Percentiles rank a stretch among this genome's conserved stretches.
These are phyloP conservation scores for Whalleya microplaca DNA, from an alignment of 2,329 filamentous ascomycete species.

Conservation along the genomic window DNA sequence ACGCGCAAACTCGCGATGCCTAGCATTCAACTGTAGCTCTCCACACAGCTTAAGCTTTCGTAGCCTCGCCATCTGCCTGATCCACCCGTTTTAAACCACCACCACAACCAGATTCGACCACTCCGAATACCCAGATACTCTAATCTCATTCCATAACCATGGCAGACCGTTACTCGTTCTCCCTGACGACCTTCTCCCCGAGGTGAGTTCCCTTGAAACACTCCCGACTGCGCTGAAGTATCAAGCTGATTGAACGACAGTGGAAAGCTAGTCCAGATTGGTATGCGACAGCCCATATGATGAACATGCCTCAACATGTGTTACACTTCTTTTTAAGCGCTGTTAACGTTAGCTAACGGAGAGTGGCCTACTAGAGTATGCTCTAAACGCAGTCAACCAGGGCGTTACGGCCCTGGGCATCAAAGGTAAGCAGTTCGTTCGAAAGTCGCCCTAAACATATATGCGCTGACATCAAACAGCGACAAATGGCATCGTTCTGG, in stretches of 20 bases:
- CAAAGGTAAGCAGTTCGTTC: slow-evolving; percentile 69
- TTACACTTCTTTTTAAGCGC: slow-evolving; percentile 29
- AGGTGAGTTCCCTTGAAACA: slow-evolving; percentile 67
- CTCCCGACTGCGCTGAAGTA: slow-evolving; percentile 38
- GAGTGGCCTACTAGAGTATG: slow-evolving; percentile 74
- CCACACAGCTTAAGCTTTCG: slow-evolving; percentile 24
- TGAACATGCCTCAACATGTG: slow-evolving; percentile 12
- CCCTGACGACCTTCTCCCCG: slow-evolving; percentile 97
- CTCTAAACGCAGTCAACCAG: slow-evolving; percentile 98
- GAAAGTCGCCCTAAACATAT: background rate
- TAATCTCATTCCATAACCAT: slow-evolving; percentile 55
- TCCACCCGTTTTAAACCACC: slow-evolving; percentile 11
- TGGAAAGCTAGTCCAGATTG: slow-evolving; percentile 99
- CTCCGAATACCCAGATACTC: slow-evolving; percentile 11
- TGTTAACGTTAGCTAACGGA: slow-evolving; percentile 14
- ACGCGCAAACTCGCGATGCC: slow-evolving; percentile 37
- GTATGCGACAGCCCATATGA: slow-evolving; percentile 49
- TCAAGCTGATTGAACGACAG: slow-evolving; percentile 55
- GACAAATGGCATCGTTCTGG: slow-evolving; percentile 97
- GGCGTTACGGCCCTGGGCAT: slow-evolving; percentile 98
- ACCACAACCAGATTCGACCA: slow-evolving; percentile 12
- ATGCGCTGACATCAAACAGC: slow-evolving; percentile 55
- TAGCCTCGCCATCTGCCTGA: slow-evolving; percentile 25
- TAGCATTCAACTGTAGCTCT: slow-evolving; percentile 28
- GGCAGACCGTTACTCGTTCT: slow-evolving; percentile 99